These are phyloP conservation scores for Cladorrhinum samala DNA, from an alignment of 495 filamentous ascomycete genomes.

Conservation along the genomic window DNA sequence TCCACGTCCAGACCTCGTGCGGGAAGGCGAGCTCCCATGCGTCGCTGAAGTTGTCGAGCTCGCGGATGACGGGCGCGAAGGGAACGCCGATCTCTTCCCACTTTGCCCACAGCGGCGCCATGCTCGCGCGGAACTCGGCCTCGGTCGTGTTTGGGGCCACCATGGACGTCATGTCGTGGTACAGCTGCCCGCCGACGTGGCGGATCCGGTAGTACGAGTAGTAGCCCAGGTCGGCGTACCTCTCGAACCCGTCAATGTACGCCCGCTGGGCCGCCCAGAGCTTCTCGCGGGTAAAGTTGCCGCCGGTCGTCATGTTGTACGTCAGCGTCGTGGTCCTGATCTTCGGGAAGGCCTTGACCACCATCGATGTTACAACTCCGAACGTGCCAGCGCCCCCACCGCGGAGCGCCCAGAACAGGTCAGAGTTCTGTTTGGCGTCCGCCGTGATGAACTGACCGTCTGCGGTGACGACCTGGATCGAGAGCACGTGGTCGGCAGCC, in stretches of 20 bases:
- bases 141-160: constrained; percentile 45
- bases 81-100: constrained; percentile 31
- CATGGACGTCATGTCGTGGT: constrained; percentile 22
- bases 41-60: constrained; percentile 44
- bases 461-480: constrained; percentile 52
- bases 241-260: constrained; percentile 17
- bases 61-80: constrained; percentile 38
- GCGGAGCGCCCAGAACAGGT: constrained; percentile 40
- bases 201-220: constrained; percentile 10
- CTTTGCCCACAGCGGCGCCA: constrained; percentile 1
- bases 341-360: constrained; percentile 23
- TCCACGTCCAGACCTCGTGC: constrained; percentile 37
- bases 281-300: constrained; percentile 7
- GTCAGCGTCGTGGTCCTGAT: background rate
- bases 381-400: constrained; percentile 41
- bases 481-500: constrained; percentile 53
- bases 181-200: constrained; percentile 1
- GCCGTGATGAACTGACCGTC: constrained; percentile 50
- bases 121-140: constrained; percentile 27
- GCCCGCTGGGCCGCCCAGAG: constrained; percentile 7
- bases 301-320: constrained; percentile 2
- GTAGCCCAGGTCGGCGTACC: constrained; percentile 10
- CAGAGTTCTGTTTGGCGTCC: constrained; percentile 39
- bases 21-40: constrained; percentile 43
- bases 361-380: constrained; percentile 43